Evolutionary conservation across 192 early-diverging fungal genomes (phyloP).

Genomic region (Coemansia reversa): DNA sequence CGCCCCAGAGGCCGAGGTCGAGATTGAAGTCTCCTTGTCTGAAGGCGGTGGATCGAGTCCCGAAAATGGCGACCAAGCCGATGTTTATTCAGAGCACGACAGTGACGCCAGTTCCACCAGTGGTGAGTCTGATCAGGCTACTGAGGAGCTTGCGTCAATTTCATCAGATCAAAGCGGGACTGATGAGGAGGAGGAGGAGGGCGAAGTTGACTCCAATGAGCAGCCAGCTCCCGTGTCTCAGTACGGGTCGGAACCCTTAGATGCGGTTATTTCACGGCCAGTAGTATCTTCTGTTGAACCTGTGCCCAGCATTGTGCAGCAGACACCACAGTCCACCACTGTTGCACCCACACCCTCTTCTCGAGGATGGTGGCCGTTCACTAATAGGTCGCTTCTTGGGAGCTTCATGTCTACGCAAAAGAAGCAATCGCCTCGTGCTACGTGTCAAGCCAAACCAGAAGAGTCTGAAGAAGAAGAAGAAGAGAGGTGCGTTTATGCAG

Average conservation of each 20-base stretch:
- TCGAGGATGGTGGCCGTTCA: conserved; percentile 42
- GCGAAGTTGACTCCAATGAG: conserved; percentile 3
- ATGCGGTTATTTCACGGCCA: not conserved
- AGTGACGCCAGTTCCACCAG: not conserved
- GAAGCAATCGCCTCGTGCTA: not conserved
- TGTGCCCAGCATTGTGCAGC: not conserved
- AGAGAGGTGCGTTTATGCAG: no score
- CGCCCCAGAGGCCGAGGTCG: conserved; percentile 10
- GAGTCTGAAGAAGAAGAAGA: no score
- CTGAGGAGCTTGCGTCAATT: conserved; percentile 31
- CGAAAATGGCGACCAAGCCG: not conserved
- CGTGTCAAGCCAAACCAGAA: no score
- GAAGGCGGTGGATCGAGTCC: conserved; percentile 7
- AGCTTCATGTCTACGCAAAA: conserved; percentile 8
- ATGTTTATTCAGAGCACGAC: not conserved
- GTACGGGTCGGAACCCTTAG: not conserved
- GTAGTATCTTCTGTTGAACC: not conserved
- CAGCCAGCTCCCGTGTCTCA: conserved; percentile 10
- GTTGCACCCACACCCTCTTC: conserved; percentile 1
- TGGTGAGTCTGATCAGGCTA: conserved; percentile 31
- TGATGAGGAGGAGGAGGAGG: conserved; percentile 5
- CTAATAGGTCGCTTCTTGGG: conserved; percentile 21
- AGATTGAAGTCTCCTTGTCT: conserved; percentile 5
- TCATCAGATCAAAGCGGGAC: conserved; percentile 10
- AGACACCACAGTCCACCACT: not conserved